Conservation (phyloP, 805 yeast genomes). For the Candida coquimbonensis region DNA sequence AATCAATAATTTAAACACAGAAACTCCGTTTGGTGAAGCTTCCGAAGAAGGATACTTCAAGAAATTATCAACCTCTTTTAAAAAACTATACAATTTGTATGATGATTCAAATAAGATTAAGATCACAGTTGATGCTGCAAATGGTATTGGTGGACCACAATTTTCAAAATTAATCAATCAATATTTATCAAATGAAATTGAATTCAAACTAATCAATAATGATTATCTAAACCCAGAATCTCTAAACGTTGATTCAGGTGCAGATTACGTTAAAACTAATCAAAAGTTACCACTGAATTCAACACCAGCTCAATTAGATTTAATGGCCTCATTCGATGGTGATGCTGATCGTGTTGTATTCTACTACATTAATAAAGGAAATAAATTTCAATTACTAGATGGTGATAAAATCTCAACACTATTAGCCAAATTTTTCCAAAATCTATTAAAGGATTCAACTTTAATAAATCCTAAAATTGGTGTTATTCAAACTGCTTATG, state of each 20-base stretch:
- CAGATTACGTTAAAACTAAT: slow-evolving; percentile 89
- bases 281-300: slow-evolving; percentile 70
- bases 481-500: slow-evolving; percentile 96
- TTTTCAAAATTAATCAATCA: slow-evolving; percentile 39
- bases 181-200: slow-evolving; percentile 34
- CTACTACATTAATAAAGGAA: slow-evolving; percentile 42
- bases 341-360: slow-evolving; percentile 94
- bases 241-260: slow-evolving; percentile 82
- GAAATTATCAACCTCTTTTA: slow-evolving; percentile 52
- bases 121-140: slow-evolving; percentile 82
- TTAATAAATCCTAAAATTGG: slow-evolving; percentile 44
- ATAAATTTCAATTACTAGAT: slow-evolving; percentile 57
- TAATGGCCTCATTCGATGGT: slow-evolving; percentile 88
- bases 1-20: slow-evolving; percentile 45
- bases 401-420: slow-evolving; percentile 92
- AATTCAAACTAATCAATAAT: slow-evolving; percentile 46
- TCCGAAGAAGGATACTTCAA: slow-evolving; percentile 63
- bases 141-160: slow-evolving; percentile 93
- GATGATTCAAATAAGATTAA: slow-evolving; percentile 24
- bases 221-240: slow-evolving; percentile 44
- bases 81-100: slow-evolving; percentile 31
- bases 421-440: slow-evolving; percentile 60
- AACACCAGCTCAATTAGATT: slow-evolving; percentile 33
- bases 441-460: slow-evolving; percentile 40
- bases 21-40: slow-evolving; percentile 48